A percentile compares a stretch with the other conserved stretches of the same genome.
Conservation (phyloP, 1,284 basidiomycete species). For the Erythrobasidium hasegawianum region DNA sequence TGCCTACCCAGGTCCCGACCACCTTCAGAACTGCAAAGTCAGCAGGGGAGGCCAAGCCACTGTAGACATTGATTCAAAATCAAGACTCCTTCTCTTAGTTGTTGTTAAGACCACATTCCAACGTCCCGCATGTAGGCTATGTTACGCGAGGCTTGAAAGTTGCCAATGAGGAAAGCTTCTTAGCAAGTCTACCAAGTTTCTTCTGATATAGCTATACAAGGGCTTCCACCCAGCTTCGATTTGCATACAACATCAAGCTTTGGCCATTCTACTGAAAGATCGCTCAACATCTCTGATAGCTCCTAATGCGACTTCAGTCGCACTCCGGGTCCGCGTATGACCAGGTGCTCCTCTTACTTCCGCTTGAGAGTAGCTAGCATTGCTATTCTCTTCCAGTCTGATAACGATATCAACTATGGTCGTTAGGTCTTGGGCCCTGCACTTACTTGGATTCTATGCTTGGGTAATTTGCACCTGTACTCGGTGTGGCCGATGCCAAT, state of each 20-base stretch:
- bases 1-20: too few relatives aligned
- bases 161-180: too few relatives aligned
- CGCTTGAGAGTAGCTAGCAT: background rate
- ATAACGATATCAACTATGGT: background rate
- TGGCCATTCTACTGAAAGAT: background rate
- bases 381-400: slow-evolving; percentile 19
- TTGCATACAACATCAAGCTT: background rate
- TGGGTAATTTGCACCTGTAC: slow-evolving; percentile 8
- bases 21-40: too few relatives aligned
- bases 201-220: too few relatives aligned
- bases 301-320: background rate
- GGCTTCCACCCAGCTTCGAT: too few relatives aligned
- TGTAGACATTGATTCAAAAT: too few relatives aligned
- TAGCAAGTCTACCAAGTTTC: too few relatives aligned
- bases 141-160: too few relatives aligned
- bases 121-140: too few relatives aligned
- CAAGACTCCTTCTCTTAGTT: too few relatives aligned
- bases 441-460: slow-evolving; percentile 33
- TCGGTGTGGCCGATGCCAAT: background rate
- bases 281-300: background rate
- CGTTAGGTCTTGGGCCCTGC: background rate
- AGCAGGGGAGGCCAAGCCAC: too few relatives aligned
- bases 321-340: background rate
- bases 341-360: background rate
- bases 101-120: too few relatives aligned